phyloP scores from a whole-genome alignment of 164 flowering plant genomes.

The Cinnamomum chago region DNA sequence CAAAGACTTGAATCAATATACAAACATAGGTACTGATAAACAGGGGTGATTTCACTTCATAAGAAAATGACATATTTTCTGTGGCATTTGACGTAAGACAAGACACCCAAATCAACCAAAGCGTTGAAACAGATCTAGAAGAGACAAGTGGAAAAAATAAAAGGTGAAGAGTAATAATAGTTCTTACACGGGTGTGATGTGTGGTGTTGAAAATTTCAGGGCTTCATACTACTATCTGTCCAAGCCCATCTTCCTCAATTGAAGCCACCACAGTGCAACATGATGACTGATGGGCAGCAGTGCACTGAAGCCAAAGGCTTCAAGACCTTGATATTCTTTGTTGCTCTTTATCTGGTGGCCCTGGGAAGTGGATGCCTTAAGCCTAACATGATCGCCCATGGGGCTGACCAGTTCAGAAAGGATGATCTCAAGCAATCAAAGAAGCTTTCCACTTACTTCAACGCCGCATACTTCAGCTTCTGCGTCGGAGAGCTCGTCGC shows the following conservation, averaged over 20 bases:
- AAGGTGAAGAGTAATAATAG: neutral
- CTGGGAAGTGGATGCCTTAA: conserved; percentile 92
- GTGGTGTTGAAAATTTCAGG: conserved; percentile 16
- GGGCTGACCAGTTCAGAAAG: conserved; percentile 78
- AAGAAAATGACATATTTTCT: too few species aligned
- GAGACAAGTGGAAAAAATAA: neutral
- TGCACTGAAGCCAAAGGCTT: conserved; percentile 51
- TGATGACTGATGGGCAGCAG: conserved; percentile 20
- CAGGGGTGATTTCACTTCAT: neutral
- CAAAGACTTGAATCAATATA: too few species aligned
- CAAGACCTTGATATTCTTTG: conserved; percentile 46
- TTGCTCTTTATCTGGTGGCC: conserved; percentile 68
- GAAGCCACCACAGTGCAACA: conserved; percentile 74
- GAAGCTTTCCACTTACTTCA: conserved; percentile 81
- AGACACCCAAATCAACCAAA: neutral
- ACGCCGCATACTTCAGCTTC: conserved; percentile 86
- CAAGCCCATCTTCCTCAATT: conserved; percentile 90
- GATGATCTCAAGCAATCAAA: conserved; percentile 47
- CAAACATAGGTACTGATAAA: neutral
- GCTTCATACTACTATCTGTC: conserved; percentile 54
- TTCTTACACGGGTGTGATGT: neutral
- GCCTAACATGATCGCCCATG: conserved; percentile 92
- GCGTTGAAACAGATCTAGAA: neutral
- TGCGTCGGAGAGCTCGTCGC: conserved; percentile 81
- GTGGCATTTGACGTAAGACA: too few species aligned